These are phyloP conservation scores for Chloris gayana DNA, from an alignment of 176 grass and related monocot genomes.

Conservation along the genomic window DNA sequence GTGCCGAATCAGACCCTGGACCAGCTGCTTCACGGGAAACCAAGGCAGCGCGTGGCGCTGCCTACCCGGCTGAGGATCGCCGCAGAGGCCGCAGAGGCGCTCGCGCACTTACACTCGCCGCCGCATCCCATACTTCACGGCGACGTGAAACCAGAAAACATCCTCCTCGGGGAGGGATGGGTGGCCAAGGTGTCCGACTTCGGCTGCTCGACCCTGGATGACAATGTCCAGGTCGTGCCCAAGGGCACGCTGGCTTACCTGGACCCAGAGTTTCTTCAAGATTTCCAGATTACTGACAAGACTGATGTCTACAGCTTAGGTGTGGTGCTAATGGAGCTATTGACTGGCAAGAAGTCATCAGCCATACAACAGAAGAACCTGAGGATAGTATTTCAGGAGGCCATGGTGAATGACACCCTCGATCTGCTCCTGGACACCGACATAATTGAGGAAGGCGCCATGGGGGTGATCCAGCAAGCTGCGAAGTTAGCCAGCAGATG, in stretches of 20 bases:
- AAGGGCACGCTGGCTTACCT: slow-evolving; percentile 33
- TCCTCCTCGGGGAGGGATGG: slow-evolving; percentile 20
- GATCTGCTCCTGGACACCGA: neutral
- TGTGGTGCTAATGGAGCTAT: slow-evolving; percentile 30
- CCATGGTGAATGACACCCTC: slow-evolving; percentile 7
- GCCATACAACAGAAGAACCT: slow-evolving; percentile 1
- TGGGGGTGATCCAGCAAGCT: slow-evolving; percentile 4
- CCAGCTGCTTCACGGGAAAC: slow-evolving; percentile 2
- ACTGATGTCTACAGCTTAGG: slow-evolving; percentile 52
- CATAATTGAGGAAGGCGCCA: neutral
- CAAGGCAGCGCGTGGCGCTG: neutral
- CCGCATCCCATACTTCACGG: slow-evolving; percentile 31
- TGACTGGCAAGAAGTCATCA: slow-evolving; percentile 19
- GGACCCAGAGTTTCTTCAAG: slow-evolving; percentile 34
- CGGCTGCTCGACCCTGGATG: slow-evolving; percentile 29
- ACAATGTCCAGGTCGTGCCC: slow-evolving; percentile 15
- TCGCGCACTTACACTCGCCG: slow-evolving; percentile 33
- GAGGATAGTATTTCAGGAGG: neutral
- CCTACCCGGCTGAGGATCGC: slow-evolving; percentile 31
- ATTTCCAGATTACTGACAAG: slow-evolving; percentile 8
- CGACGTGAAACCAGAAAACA: slow-evolving; percentile 47
- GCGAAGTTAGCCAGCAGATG: slow-evolving; percentile 22
- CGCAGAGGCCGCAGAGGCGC: slow-evolving; percentile 19
- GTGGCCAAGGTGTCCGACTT: slow-evolving; percentile 39
- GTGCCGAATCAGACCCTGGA: slow-evolving; percentile 35